Evolutionary conservation across 2,329 filamentous ascomycete species (phyloP).

Genomic region (Cordyceps cicadae): DNA sequence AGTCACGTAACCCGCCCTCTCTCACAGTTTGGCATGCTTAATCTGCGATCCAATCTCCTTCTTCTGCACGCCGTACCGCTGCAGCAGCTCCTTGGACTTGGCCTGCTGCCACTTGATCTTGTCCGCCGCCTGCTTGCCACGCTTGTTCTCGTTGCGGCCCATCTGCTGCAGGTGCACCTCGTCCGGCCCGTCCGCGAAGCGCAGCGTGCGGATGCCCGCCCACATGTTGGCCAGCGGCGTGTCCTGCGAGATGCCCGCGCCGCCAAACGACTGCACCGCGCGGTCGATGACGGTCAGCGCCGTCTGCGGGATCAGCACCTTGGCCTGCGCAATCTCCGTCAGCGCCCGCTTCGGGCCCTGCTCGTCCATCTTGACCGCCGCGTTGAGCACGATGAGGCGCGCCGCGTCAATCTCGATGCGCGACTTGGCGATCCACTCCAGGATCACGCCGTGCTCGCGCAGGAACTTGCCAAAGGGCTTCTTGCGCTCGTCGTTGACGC

Average conservation of each 20-base stretch:
- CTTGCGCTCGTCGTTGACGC: constrained; percentile 87
- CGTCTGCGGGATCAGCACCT: constrained; percentile 79
- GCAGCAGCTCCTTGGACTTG: constrained; percentile 58
- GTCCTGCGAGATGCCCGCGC: constrained; percentile 85
- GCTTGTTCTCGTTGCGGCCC: constrained; percentile 71
- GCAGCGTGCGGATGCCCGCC: constrained; percentile 70
- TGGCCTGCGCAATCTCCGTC: constrained; percentile 90
- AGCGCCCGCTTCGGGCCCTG: constrained; percentile 81
- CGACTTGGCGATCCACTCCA: constrained; percentile 89
- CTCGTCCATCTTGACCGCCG: constrained; percentile 89
- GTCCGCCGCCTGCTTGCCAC: constrained; percentile 50
- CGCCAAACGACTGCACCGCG: constrained; percentile 87
- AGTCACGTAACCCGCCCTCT: no score
- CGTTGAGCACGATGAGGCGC: constrained; percentile 83
- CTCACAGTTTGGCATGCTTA: constrained; percentile 36
- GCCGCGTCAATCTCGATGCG: constrained; percentile 91
- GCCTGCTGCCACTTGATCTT: constrained; percentile 57
- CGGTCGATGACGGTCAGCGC: constrained; percentile 85
- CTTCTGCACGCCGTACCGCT: constrained; percentile 42
- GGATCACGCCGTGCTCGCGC: constrained; percentile 82
- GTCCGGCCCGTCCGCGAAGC: constrained; percentile 88
- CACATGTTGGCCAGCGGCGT: constrained; percentile 84
- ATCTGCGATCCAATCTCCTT: constrained; percentile 46
- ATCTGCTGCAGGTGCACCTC: constrained; percentile 86
- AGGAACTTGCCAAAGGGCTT: constrained; percentile 85